Conservation (phyloP, 139 green algal species). For the Haematococcus lacustris region DNA sequence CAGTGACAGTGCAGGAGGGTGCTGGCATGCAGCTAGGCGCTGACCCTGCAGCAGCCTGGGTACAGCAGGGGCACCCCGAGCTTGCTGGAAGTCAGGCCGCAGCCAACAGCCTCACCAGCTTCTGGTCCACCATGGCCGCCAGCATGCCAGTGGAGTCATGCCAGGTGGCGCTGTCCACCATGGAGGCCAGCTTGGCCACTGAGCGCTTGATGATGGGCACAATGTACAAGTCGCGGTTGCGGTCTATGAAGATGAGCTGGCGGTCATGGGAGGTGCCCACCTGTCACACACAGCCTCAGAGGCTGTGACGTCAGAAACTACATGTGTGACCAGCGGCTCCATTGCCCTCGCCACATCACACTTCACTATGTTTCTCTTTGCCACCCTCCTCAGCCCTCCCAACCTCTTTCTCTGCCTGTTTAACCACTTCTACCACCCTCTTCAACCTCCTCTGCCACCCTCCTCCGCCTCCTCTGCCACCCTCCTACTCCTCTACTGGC, state of each 20-base stretch:
- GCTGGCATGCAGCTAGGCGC: too few species aligned
- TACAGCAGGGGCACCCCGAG: too few species aligned
- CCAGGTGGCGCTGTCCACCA: conserved; percentile 58
- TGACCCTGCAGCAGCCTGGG: too few species aligned
- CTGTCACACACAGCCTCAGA: conserved; percentile 18
- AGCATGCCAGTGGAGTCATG: conserved; percentile 62
- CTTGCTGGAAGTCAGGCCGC: too few species aligned
- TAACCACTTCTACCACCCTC: neutral
- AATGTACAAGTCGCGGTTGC: conserved; percentile 68
- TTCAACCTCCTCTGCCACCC: neutral
- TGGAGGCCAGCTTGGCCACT: conserved; percentile 57
- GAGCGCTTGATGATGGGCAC: conserved; percentile 27
- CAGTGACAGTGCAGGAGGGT: too few species aligned
- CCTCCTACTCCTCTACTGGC: neutral
- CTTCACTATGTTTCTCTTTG: neutral
- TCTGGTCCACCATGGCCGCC: conserved; percentile 52
- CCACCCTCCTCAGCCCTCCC: neutral
- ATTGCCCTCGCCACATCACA: too few species aligned
- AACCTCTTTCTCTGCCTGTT: neutral
- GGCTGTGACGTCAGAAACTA: too few species aligned
- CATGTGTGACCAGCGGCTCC: too few species aligned
- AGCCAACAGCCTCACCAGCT: conserved; percentile 11
- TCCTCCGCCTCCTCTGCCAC: neutral
- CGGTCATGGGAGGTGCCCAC: conserved; percentile 35
- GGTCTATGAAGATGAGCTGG: conserved; percentile 62